Conservation (phyloP, 2,329 filamentous ascomycete genomes). For the Aspergillus felis region DNA sequence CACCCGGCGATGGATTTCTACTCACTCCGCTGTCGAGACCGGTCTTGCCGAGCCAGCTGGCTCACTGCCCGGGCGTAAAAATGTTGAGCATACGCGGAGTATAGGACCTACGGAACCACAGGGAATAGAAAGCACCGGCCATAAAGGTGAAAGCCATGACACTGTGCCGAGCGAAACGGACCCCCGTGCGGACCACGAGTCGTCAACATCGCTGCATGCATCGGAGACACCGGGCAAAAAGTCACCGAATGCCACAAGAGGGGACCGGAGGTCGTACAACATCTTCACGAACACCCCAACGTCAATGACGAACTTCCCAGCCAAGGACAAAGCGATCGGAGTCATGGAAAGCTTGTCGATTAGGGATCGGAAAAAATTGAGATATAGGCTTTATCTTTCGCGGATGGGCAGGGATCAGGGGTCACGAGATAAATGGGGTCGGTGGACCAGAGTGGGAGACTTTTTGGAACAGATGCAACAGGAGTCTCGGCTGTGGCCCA, state of each 20-base stretch:
- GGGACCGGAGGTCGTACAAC: neutral
- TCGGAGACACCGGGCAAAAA: neutral
- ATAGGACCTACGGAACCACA: neutral
- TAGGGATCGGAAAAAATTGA: constrained; percentile 24
- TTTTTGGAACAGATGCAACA: constrained; percentile 23
- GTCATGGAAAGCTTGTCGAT: constrained; percentile 15
- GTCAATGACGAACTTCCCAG: neutral
- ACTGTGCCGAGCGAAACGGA: neutral
- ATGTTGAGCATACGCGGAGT: neutral
- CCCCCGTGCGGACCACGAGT: neutral
- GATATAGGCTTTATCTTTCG: constrained; percentile 17
- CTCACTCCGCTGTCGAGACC: constrained; percentile 1
- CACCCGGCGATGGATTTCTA: constrained; percentile 24
- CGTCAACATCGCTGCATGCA: neutral
- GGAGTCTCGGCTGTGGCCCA: constrained; percentile 10
- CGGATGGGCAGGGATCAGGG: constrained; percentile 1
- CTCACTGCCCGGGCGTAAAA: neutral
- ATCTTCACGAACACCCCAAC: neutral
- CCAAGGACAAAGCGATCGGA: neutral
- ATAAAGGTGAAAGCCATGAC: neutral
- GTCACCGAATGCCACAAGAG: neutral
- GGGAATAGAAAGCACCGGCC: neutral
- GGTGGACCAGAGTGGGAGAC: constrained; percentile 25
- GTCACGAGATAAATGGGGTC: constrained; percentile 4
- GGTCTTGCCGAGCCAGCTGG: neutral